Conservation (phyloP, 148 eudicot species). For the Chenopodium suecicum region DNA sequence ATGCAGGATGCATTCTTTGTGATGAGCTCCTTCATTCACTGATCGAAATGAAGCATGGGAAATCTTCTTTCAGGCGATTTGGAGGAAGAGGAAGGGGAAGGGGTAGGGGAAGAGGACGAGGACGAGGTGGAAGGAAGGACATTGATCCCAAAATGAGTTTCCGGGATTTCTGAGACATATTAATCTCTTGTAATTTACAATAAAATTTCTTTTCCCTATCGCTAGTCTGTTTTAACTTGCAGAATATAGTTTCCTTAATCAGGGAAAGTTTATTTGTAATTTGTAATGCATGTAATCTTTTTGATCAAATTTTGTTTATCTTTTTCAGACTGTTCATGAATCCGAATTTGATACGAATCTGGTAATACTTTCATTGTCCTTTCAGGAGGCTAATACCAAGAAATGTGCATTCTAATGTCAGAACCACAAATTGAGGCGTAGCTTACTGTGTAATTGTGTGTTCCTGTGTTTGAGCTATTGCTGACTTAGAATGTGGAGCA, state of each 20-base stretch:
- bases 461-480: neutral
- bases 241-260: neutral
- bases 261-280: neutral
- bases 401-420: no score
- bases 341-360: neutral
- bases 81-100: conserved; percentile 64
- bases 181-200: neutral
- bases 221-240: neutral
- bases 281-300: neutral
- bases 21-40: conserved; percentile 85
- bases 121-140: conserved; percentile 56
- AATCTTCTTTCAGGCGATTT: conserved; percentile 55
- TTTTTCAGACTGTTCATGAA: neutral
- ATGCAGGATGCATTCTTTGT: conserved; percentile 79
- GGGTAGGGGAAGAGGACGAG: conserved; percentile 59
- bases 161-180: conserved; percentile 57
- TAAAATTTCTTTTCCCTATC: neutral
- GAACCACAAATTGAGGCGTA: neutral
- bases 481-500: neutral
- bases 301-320: neutral
- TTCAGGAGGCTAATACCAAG: neutral
- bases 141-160: conserved; percentile 90
- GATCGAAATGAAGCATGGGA: conserved; percentile 88
- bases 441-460: neutral
- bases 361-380: neutral